These are phyloP conservation scores for Aspergillus glaucus DNA, from an alignment of 2,329 filamentous ascomycete species.

Conservation along the genomic window DNA sequence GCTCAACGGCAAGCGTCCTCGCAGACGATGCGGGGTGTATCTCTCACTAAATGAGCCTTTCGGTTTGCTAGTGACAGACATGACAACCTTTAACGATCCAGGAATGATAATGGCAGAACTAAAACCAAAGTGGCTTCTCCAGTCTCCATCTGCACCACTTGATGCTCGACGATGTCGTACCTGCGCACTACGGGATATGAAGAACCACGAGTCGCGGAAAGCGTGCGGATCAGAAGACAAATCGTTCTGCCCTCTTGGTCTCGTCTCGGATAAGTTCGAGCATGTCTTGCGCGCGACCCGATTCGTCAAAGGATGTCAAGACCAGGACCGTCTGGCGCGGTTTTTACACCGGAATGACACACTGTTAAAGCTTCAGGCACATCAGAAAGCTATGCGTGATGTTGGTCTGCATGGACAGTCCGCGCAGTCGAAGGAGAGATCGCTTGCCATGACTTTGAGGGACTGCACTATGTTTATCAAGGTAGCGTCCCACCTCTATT, in stretches of 20 bases:
- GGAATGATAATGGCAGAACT: constrained; percentile 56
- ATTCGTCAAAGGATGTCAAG: constrained; percentile 29
- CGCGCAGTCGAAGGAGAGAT: constrained; percentile 44
- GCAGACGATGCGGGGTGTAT: constrained; percentile 47
- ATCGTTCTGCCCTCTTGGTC: constrained; percentile 59
- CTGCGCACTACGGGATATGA: constrained; percentile 57
- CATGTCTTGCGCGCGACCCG: constrained; percentile 41
- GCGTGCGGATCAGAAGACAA: constrained; percentile 21
- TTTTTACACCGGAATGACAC: constrained; percentile 31
- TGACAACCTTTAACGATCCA: constrained; percentile 46
- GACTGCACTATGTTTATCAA: constrained; percentile 72
- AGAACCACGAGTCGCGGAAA: constrained; percentile 33
- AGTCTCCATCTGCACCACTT: constrained; percentile 65
- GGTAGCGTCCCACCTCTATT: constrained; percentile 30
- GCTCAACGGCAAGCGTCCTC: constrained; percentile 34
- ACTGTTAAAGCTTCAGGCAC: constrained; percentile 27
- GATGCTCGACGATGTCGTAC: constrained; percentile 63
- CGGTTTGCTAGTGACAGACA: constrained; percentile 68
- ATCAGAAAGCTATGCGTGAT: constrained; percentile 28
- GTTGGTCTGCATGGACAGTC: constrained; percentile 32
- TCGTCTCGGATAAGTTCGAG: constrained; percentile 46
- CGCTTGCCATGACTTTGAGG: constrained; percentile 70
- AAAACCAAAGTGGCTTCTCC: constrained; percentile 78
- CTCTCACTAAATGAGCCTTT: constrained; percentile 51
- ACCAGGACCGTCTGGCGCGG: constrained; percentile 30